Evolutionary conservation across 140 eudicot species (phyloP), one percentile per base, ranked within the genome.

Genomic region (Flaveria floridana): DNA sequence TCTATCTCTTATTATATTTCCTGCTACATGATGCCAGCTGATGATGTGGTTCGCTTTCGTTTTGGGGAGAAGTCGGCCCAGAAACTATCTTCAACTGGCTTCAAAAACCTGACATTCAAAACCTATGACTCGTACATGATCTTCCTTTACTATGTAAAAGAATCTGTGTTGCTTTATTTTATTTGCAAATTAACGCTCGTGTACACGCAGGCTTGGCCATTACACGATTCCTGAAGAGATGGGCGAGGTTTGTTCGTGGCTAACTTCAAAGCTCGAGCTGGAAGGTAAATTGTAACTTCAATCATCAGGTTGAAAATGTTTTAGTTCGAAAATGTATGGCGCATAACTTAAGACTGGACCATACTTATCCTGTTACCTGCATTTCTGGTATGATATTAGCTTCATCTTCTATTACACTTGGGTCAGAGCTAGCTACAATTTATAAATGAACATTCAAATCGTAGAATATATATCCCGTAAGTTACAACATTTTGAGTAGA

Each of bases 181-280:
- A 23, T 42, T 10, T 69, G 6, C 20, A 44, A 63, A 8, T 34
- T 37, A 23, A 18, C 14, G 46, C 8, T 34, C 20, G 2, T 71
- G 26, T 21, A 26, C 26, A 7, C 25, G 42, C 58, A 92, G 97
- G 75, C 95, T 92, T 23, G 97, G 96, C 12, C 97, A 93, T 77
- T 83, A 93, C 81, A 93, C 98, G 5, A 83, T 78, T 37, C 98
- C 96, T 4, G 91, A 90, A 79, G 96, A 93, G 80, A 87, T 85
- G 84, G 88, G 86, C 0, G 96, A 89, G 61, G 87, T 93, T 62
- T 88, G 96, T 87, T 83, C 78, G 1, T 93, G 98, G 98, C 80
- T 93, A 68, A 78, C 85, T 11, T 67, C 88, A 53, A 86, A 75
- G 73, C 79, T 93, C 71, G 89, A 84, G 68, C 87, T 90, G 51